phyloP scores from a whole-genome alignment of 2,329 filamentous ascomycete species.

The Neopestalotiopsis clavispora region DNA sequence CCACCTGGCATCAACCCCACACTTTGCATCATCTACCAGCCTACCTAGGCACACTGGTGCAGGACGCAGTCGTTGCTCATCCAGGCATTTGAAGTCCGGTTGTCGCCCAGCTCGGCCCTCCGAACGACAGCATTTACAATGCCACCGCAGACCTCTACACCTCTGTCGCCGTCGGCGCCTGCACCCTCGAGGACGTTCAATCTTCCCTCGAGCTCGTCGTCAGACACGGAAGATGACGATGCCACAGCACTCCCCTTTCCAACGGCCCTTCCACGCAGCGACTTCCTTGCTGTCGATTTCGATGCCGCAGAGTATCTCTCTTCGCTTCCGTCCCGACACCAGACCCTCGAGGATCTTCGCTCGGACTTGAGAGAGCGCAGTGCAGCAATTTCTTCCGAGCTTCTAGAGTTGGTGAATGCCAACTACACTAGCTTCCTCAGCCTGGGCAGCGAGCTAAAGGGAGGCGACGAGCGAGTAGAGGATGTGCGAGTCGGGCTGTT shows the following conservation, averaged over 20 bases:
- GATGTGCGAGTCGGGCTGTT: constrained; percentile 86
- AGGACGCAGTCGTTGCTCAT: not conserved
- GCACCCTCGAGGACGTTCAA: constrained; percentile 44
- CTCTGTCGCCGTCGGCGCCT: constrained; percentile 35
- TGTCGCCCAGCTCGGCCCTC: not conserved
- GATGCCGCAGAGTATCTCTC: constrained; percentile 81
- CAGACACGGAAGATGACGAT: constrained; percentile 49
- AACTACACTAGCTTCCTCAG: constrained; percentile 93
- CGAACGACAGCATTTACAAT: constrained; percentile 19
- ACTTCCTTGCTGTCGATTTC: constrained; percentile 81
- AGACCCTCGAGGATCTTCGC: constrained; percentile 93
- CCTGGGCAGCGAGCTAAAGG: constrained; percentile 79
- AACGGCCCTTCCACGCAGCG: constrained; percentile 77
- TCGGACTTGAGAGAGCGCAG: constrained; percentile 83
- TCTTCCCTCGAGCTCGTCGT: constrained; percentile 43
- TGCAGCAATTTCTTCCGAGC: constrained; percentile 79
- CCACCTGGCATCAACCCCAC: not conserved
- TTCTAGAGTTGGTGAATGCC: constrained; percentile 91
- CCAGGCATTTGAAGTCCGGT: not conserved
- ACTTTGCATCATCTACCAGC: constrained; percentile 1
- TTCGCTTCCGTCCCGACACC: constrained; percentile 83
- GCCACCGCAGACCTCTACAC: constrained; percentile 27
- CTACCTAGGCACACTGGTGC: not conserved
- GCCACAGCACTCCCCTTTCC: constrained; percentile 85
- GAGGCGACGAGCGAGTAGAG: constrained; percentile 90